Percentiles rank a stretch among this genome's conserved stretches.
Conservation (phyloP, 1,139 yeast species). For the Waltiozyma solani region DNA sequence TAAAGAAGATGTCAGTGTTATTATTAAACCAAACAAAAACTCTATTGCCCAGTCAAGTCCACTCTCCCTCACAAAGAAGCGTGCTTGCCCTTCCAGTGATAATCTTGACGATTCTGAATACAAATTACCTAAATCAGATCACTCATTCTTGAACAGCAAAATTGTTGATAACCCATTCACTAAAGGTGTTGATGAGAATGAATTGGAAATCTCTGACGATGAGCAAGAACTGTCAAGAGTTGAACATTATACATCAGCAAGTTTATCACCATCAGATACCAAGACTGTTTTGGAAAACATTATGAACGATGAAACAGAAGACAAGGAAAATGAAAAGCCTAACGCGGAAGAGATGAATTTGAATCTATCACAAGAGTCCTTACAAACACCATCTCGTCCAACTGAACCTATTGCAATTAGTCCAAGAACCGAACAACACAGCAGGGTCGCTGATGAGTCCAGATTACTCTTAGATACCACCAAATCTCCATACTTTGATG, state of each 20-base stretch:
- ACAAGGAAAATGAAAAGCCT: not conserved
- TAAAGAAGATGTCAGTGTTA: too few relatives aligned
- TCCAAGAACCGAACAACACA: constrained; percentile 31
- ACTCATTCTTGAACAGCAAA: constrained; percentile 3
- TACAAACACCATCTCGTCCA: constrained; percentile 30
- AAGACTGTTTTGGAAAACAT: too few relatives aligned
- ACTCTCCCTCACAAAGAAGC: not conserved
- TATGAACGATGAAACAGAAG: too few relatives aligned
- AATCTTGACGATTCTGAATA: not conserved
- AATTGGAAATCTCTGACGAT: constrained; percentile 3
- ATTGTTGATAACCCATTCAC: constrained; percentile 1
- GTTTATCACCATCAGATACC: too few relatives aligned
- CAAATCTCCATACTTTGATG: constrained; percentile 17
- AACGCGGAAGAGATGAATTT: not conserved
- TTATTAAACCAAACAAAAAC: too few relatives aligned
- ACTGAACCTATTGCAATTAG: constrained; percentile 36
- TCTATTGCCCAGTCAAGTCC: not conserved
- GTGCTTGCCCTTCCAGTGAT: not conserved
- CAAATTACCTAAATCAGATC: not conserved
- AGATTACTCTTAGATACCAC: constrained; percentile 17
- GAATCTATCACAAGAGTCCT: constrained; percentile 4
- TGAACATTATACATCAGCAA: constrained; percentile 12
- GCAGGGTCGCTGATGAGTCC: constrained; percentile 21
- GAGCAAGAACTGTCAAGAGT: constrained; percentile 18
- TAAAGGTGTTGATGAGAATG: constrained; percentile 1